These are phyloP conservation scores for Talaromyces rugulosus DNA, from an alignment of 2,329 filamentous ascomycete species.

Conservation along the genomic window DNA sequence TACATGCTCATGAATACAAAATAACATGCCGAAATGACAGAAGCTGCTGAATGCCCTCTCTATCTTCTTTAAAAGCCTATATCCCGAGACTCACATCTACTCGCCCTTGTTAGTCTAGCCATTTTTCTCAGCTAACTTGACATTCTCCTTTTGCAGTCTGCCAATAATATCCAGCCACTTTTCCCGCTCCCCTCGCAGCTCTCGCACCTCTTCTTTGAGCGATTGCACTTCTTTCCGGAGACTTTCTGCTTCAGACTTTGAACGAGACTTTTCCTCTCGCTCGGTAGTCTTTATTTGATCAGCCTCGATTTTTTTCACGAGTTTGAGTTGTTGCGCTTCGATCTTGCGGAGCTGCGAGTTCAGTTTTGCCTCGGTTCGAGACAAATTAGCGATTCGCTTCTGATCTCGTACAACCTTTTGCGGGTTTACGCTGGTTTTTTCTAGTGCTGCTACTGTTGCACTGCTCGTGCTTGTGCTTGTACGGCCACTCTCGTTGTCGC, in stretches of 20 bases:
- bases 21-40: background rate
- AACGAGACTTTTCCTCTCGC: constrained; percentile 41
- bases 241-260: constrained; percentile 40
- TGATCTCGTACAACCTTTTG: constrained; percentile 16
- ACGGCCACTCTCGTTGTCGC: constrained; percentile 9
- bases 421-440: background rate
- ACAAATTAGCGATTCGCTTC: constrained; percentile 28
- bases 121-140: background rate
- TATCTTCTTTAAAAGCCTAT: background rate
- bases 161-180: constrained; percentile 49
- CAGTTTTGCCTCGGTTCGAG: constrained; percentile 31
- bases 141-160: constrained; percentile 50
- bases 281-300: constrained; percentile 33
- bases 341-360: constrained; percentile 38
- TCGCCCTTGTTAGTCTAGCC: background rate
- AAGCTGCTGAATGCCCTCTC: background rate
- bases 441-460: constrained; percentile 6
- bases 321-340: constrained; percentile 37
- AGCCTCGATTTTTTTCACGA: constrained; percentile 36
- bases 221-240: constrained; percentile 46
- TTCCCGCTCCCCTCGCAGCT: constrained; percentile 47
- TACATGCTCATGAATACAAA: background rate
- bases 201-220: constrained; percentile 46
- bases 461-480: constrained; percentile 7
- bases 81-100: background rate